Base-by-base conservation (phyloP, 768 basidiomycete genomes). In the Russula olivacea region DNA sequence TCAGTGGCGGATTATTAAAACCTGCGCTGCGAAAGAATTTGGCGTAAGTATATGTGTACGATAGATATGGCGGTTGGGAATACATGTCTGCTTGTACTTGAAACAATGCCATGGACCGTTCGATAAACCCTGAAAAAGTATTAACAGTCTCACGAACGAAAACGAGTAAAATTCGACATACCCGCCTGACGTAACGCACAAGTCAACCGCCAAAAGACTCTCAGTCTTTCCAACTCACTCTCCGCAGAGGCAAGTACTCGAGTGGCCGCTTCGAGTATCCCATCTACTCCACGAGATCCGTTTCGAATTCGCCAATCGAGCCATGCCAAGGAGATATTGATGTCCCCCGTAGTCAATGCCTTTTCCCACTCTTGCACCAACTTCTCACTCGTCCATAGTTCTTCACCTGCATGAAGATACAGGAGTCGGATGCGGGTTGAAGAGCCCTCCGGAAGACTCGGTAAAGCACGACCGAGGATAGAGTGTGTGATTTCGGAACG, bases 31-130 rank as follows among this genome's bases (percentile, higher is more conserved):
- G 54, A 56, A 32, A 30, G 30, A 47, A 9, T 4, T 15, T 23
- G 51, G 5, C 6, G 28, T 54, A 30, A 43, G 36, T 32, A 55
- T 19, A 17, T 23, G 47, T 41, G 45, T 15, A 12, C 4, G 30
- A 30, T 25, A 21, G 58, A 6, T 17, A 30, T 25, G 45, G 30
- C 14, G 49, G 51, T 57, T 56, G n/a, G 25, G 72, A 85, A 68
- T 75, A 93, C 91, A 92, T 68, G 74, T 93, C 91, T 17, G 86
- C 83, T 73, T 93, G 89, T 11, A 89, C 89, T 71, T 93, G 91
- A 68, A 91, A 88, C 69, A 91, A 75, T 3, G 89, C 89, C 58
- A 79, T 84, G 14, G 88, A 86, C 53, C 87, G 82, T 73, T 93
- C 91, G 48, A 77, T 65, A 65, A 81, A 92, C 14, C 91, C 90